Evolutionary conservation across 2,329 filamentous ascomycete species (phyloP), one percentile per base, ranked within the genome.

Genomic region (Epichloe elymi): DNA sequence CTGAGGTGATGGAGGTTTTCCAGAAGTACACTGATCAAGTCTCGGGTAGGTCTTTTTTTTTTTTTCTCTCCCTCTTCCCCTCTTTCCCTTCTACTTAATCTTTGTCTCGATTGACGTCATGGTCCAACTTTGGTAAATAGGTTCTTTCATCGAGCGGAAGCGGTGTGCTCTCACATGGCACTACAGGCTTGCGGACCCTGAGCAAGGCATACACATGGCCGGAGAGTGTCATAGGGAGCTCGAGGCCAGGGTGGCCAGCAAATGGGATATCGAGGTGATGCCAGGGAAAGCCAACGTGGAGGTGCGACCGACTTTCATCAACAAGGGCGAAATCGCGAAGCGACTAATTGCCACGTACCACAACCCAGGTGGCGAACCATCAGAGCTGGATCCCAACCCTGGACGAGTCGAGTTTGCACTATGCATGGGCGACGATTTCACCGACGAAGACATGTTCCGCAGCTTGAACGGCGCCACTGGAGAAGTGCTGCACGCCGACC

Each of bases 111-210:
- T 30, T 11, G 10, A 30, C 8, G 23, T 10, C 10, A 30, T 30
- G 26, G 10, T 30, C 8, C 26, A 30, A 30, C 26, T 30, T 11
- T 30, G 3, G 26, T 30, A 11, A 10, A 30, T 36, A 86, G 85
- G 89, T 6, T 91, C 89, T 0, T 95, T 94, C 64, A 89, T 96
- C 54, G 93, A 98, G 68, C 82, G 85, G 54, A 98, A 98, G 70
- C 85, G 89, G 56, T 93, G 94, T 56, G 90, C 93, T 4, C 71
- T 97, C 46, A 97, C 93, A 3, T 97, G 93, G 93, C 93, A 98
- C 65, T 98, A 97, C 68, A 87, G 93, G 40, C 82, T 88, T 30
- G 88, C 88, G 1, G 88, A 96, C 61, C 88, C 88, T 1, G 87
- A 94, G 59, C 86, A 86, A 56, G 91, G 88, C 17, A 69, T 80